Evolutionary conservation across 2,329 filamentous ascomycete species (phyloP), one percentile per base, ranked within the genome.

Genomic region (Fusarium lyarnte): DNA sequence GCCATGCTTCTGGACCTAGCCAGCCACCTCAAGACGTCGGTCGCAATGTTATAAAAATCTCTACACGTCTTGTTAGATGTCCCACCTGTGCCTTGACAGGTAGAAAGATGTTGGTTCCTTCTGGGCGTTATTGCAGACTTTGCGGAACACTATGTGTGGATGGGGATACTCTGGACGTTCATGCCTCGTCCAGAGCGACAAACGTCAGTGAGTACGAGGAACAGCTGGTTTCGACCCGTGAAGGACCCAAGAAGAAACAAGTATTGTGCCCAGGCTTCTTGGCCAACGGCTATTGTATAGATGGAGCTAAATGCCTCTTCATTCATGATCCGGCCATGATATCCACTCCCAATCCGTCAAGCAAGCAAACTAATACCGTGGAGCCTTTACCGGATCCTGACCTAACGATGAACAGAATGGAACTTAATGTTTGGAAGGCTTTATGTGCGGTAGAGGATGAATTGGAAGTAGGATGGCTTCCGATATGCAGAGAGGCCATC

Each of bases 31-130:
- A 4, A 35, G 31, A 25, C 2, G 8, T 3, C 11, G 31, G 2
- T 2, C 1, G 0, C 4, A 25, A 10, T 21, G n/a, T 1, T 14
- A 8, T 0, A 0, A 14, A 0, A 14, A 7, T 2, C 0, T 17
- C 16, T 7, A 5, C 1, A 19, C 5, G 4, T 25, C 16, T 8
- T 0, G 2, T 51, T 6, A 35, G n/a, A 25, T 51, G 47, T 3
- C 4, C 6, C 0, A 21, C 12, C 6, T 51, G 47, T 8, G 31
- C 8, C 1, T 4, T 25, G n/a, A 3, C 5, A 51, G 12, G 16
- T 14, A 35, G 14, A 25, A 29, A 14, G n/a, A 6, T 8, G 23
- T 35, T n/a, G 46, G 16, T 5, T 6, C 0, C 19, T 11, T 6
- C 3, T 1, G 11, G n/a, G 0, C 29, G n/a, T 6, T 19, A 11